These are phyloP conservation scores for Ceratonia siliqua DNA, from an alignment of 306 rosid species.

Conservation along the genomic window DNA sequence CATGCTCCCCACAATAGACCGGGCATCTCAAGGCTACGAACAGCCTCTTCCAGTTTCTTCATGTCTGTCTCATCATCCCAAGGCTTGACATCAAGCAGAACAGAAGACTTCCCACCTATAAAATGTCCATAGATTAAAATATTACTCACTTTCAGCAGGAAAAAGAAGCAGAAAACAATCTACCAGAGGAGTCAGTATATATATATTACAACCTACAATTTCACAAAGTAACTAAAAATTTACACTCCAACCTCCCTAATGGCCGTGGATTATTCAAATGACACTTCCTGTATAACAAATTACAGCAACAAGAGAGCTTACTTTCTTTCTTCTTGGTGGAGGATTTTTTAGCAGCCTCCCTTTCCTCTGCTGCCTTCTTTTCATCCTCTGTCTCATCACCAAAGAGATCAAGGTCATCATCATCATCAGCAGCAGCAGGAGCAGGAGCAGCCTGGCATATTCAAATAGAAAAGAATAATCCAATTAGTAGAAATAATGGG, in stretches of 20 bases:
- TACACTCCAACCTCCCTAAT: not conserved
- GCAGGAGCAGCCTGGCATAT: slow-evolving; percentile 56
- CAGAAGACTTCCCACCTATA: slow-evolving; percentile 86
- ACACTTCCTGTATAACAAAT: not conserved
- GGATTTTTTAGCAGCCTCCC: slow-evolving; percentile 76
- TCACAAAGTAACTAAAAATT: not conserved
- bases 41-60: slow-evolving; percentile 93
- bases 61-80: slow-evolving; percentile 97
- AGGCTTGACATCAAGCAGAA: slow-evolving; percentile 88
- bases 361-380: slow-evolving; percentile 81
- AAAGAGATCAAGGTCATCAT: slow-evolving; percentile 82
- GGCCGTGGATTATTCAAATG: not conserved
- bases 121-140: not conserved
- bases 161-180: not conserved
- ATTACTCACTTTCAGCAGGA: slow-evolving; percentile 4
- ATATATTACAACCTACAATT: not conserved
- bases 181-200: not conserved
- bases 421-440: slow-evolving; percentile 57
- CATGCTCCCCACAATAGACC: slow-evolving; percentile 96
- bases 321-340: slow-evolving; percentile 90
- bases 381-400: slow-evolving; percentile 96
- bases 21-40: slow-evolving; percentile 66
- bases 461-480: not conserved
- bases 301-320: slow-evolving; percentile 33
- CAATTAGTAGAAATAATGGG: slow-evolving; percentile 4